These are phyloP conservation scores for Nymphaea thermarum DNA, from an alignment of 164 flowering plant genomes.

Conservation along the genomic window DNA sequence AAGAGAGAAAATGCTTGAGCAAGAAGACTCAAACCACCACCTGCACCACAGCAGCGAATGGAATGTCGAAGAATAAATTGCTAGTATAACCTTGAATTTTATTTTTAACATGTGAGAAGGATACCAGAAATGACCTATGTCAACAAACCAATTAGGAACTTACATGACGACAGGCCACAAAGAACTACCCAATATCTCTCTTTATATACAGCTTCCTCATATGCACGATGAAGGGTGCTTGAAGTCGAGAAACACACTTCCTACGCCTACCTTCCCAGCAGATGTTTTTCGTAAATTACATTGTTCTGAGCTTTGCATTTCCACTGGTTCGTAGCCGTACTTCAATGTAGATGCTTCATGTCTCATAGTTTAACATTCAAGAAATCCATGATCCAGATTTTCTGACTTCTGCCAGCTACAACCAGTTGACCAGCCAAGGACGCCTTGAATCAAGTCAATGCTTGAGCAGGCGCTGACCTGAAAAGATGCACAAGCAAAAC, in stretches of 20 bases:
- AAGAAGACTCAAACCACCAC: too few relatives aligned
- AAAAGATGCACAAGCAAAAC: not conserved
- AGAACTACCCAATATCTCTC: not conserved
- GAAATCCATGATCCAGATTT: slow-evolving; percentile 17
- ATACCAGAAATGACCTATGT: not conserved
- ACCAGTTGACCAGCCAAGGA: slow-evolving; percentile 85
- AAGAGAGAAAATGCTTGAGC: too few relatives aligned
- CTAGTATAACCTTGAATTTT: too few relatives aligned
- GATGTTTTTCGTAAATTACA: not conserved
- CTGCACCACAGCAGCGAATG: too few relatives aligned
- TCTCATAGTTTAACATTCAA: slow-evolving; percentile 34
- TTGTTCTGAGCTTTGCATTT: not conserved
- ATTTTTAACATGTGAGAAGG: not conserved
- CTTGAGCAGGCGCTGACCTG: slow-evolving; percentile 69
- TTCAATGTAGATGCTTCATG: not conserved
- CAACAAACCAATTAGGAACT: not conserved
- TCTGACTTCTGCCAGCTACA: slow-evolving; percentile 76
- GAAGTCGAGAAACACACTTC: not conserved
- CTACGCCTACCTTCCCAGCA: not conserved
- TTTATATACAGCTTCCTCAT: not conserved
- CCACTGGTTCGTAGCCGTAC: not conserved
- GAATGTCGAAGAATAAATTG: too few relatives aligned
- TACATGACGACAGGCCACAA: not conserved
- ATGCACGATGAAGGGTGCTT: not conserved
- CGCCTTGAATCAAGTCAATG: slow-evolving; percentile 64